These are phyloP conservation scores for Rugosomyces carneus DNA, from an alignment of 1,284 basidiomycete species.

Conservation along the genomic window DNA sequence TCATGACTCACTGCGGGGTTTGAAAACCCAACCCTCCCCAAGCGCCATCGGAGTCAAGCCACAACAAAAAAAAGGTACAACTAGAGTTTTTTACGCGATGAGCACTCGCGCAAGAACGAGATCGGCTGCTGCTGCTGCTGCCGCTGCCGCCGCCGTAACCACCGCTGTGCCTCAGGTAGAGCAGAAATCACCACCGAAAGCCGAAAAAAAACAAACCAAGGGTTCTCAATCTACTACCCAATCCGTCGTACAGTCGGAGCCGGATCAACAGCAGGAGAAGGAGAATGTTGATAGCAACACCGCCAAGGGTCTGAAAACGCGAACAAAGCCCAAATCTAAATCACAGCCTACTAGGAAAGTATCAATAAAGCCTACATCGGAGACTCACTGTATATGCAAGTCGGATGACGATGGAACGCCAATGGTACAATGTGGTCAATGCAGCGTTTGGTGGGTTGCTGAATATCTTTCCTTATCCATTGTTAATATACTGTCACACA, in stretches of 20 bases:
- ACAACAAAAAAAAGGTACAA: background rate
- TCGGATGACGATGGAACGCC: slow-evolving; percentile 15
- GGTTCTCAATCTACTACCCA: slow-evolving; percentile 10
- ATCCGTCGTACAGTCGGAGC: slow-evolving; percentile 2
- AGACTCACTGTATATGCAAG: slow-evolving; percentile 11
- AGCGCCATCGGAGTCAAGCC: slow-evolving; percentile 3
- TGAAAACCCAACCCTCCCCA: slow-evolving; percentile 4
- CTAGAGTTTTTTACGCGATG: slow-evolving; percentile 7
- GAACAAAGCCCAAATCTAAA: slow-evolving; percentile 9
- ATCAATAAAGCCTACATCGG: slow-evolving; percentile 3
- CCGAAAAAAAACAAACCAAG: slow-evolving; percentile 12
- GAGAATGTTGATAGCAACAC: slow-evolving; percentile 12
- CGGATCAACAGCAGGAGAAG: slow-evolving; percentile 14
- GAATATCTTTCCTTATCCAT: background rate
- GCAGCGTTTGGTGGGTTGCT: slow-evolving; percentile 12
- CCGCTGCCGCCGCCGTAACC: slow-evolving; percentile 8
- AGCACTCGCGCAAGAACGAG: slow-evolving; percentile 17
- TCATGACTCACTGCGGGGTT: slow-evolving; percentile 14
- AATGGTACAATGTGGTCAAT: slow-evolving; percentile 15
- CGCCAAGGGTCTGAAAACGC: slow-evolving; percentile 4
- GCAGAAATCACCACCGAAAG: background rate
- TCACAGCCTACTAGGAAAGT: background rate
- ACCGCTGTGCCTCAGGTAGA: slow-evolving; percentile 10
- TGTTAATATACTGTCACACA: slow-evolving; percentile 3
- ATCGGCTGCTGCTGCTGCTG: slow-evolving; percentile 10